Conservation (phyloP, 192 early-diverging fungal genomes). For the Podila horticola region DNA sequence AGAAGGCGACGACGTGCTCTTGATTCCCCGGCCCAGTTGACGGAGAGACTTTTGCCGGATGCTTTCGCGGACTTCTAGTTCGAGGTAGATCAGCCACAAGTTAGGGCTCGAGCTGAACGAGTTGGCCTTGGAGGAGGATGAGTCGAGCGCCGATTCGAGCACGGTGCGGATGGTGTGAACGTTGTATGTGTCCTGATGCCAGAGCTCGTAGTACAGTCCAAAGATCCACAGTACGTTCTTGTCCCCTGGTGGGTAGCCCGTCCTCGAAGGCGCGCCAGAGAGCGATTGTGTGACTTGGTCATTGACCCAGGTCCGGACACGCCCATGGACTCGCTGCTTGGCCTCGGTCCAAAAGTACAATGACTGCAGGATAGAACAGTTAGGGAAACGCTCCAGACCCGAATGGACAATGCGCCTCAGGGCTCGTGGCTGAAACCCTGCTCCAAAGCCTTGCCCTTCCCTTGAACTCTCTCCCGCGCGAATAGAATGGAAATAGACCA, state of each 20-base stretch:
- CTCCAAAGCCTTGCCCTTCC: neutral
- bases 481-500: conserved; percentile 38
- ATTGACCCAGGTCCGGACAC: conserved; percentile 33
- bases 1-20: neutral
- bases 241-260: neutral
- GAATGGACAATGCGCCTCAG: conserved; percentile 25
- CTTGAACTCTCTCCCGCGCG: neutral
- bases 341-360: conserved; percentile 48
- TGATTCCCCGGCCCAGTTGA: neutral
- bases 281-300: conserved; percentile 14
- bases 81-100: conserved; percentile 47
- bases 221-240: conserved; percentile 30
- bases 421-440: conserved; percentile 33
- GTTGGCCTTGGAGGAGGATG: conserved; percentile 15
- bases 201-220: conserved; percentile 49
- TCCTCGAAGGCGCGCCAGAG: neutral
- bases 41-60: conserved; percentile 3
- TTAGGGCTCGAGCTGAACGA: conserved; percentile 40
- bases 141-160: conserved; percentile 36
- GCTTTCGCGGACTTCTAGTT: conserved; percentile 39
- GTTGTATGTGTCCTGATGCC: conserved; percentile 35
- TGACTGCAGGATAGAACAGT: conserved; percentile 33
- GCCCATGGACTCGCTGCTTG: conserved; percentile 35
- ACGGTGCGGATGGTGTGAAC: conserved; percentile 19
- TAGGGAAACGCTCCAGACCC: conserved; percentile 40